Percentiles rank a stretch among this genome's conserved stretches.
Conservation (phyloP, 331 rosid genomes). For the Erythrophleum ivorense region DNA sequence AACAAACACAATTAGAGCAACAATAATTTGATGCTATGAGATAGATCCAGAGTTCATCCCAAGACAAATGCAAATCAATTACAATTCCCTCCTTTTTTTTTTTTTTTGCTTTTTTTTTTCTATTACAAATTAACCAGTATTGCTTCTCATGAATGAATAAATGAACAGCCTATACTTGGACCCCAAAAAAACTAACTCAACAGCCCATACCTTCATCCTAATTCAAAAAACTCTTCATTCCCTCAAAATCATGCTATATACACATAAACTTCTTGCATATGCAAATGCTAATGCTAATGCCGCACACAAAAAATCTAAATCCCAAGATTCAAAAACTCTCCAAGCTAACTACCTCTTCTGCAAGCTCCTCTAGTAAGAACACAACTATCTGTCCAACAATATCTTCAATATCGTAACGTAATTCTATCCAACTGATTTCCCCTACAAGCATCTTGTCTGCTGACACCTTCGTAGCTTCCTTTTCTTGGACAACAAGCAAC, state of each 20-base stretch:
- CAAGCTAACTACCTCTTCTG: slow-evolving; percentile 57
- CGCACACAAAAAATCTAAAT: slow-evolving; percentile 30
- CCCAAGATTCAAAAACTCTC: slow-evolving; percentile 41
- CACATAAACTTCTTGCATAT: slow-evolving; percentile 30
- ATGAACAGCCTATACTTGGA: slow-evolving; percentile 22
- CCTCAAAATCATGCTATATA: slow-evolving; percentile 43
- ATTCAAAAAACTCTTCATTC: slow-evolving; percentile 35
- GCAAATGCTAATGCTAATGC: slow-evolving; percentile 38
- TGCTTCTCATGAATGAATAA: slow-evolving; percentile 39
- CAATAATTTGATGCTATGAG: neutral
- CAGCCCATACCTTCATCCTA: slow-evolving; percentile 31
- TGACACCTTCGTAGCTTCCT: slow-evolving; percentile 53
- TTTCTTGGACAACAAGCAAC: slow-evolving; percentile 60
- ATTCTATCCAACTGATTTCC: slow-evolving; percentile 62
- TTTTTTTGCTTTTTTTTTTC: neutral
- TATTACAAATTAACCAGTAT: slow-evolving; percentile 30
- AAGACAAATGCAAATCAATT: too few relatives aligned
- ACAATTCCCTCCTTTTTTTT: neutral
- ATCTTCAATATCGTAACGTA: slow-evolving; percentile 64
- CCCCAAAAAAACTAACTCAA: neutral
- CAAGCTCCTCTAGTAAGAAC: slow-evolving; percentile 68
- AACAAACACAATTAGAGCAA: neutral
- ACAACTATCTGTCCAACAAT: slow-evolving; percentile 69
- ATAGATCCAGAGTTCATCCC: neutral
- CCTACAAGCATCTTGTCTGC: slow-evolving; percentile 49